These are phyloP conservation scores for Paramarasmius palmivorus DNA, from an alignment of 1,284 basidiomycete species.

Conservation along the genomic window DNA sequence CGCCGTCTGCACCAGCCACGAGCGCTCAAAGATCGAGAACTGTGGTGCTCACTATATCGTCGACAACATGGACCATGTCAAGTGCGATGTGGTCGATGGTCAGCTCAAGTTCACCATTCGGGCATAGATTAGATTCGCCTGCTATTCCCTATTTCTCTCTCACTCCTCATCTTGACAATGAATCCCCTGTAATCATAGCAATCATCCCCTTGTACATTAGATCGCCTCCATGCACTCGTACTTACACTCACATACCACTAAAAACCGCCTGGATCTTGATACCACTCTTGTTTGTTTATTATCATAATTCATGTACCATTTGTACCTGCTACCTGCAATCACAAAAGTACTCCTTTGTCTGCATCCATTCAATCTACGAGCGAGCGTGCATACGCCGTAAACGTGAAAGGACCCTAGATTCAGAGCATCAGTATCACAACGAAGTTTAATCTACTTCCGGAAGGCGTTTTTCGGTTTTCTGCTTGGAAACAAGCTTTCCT, in stretches of 20 bases:
- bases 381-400: no score
- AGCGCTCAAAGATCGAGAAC: slow-evolving; percentile 52
- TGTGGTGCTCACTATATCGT: slow-evolving; percentile 71
- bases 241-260: neutral
- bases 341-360: no score
- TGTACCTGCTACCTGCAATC: no score
- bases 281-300: no score
- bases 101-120: slow-evolving; percentile 37
- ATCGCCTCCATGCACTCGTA: neutral
- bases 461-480: no score
- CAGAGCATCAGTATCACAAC: no score
- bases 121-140: neutral
- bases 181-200: neutral
- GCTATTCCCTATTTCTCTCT: neutral
- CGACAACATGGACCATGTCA: slow-evolving; percentile 58
- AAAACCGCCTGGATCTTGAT: no score
- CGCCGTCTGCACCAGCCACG: slow-evolving; percentile 73
- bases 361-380: no score
- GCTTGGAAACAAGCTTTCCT: no score
- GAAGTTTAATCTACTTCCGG: no score
- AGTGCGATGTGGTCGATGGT: slow-evolving; percentile 41
- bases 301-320: no score
- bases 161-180: neutral
- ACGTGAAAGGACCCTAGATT: no score
- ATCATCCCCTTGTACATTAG: neutral